Evolutionary conservation across 228 moss, liverwort and hornwort genomes (phyloP).

Genomic region (Sphagnum fallax): DNA sequence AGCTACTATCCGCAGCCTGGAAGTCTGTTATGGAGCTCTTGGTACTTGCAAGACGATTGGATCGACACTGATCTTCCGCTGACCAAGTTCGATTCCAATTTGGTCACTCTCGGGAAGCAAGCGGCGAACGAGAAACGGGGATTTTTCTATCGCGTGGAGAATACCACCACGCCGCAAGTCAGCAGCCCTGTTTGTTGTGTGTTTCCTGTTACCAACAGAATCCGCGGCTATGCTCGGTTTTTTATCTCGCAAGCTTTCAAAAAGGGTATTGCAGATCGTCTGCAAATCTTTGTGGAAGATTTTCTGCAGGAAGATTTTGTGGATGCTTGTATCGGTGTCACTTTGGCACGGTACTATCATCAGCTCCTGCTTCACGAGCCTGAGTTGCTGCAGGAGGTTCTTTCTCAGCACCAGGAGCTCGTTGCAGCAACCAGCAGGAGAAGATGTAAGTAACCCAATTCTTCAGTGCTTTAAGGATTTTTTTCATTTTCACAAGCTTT

Average conservation of each 20-base stretch:
- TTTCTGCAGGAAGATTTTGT: conserved; percentile 41
- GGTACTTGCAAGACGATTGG: conserved; percentile 41
- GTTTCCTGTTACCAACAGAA: conserved; percentile 53
- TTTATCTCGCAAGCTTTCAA: conserved; percentile 45
- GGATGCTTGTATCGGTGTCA: conserved; percentile 53
- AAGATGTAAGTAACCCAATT: too few species aligned
- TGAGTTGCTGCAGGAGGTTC: too few species aligned
- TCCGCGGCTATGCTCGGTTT: conserved; percentile 44
- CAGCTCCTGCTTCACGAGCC: too few species aligned
- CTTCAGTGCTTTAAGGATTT: too few species aligned
- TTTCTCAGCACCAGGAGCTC: too few species aligned
- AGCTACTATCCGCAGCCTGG: conserved; percentile 12
- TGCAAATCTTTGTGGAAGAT: conserved; percentile 45
- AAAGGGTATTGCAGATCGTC: conserved; percentile 22
- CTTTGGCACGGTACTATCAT: conserved; percentile 18
- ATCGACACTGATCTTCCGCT: conserved; percentile 56
- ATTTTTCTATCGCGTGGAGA: conserved; percentile 54
- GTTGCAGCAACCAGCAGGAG: too few species aligned
- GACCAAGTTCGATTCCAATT: conserved; percentile 49
- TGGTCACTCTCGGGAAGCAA: conserved; percentile 36
- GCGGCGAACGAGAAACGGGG: conserved; percentile 19
- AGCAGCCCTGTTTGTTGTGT: conserved; percentile 35
- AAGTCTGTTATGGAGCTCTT: conserved; percentile 35
- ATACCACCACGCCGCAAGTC: conserved; percentile 39
- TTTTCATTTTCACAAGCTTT: too few species aligned